Evolutionary conservation across 768 basidiomycete species (phyloP).

Genomic region (Kwoniella botswanensis): DNA sequence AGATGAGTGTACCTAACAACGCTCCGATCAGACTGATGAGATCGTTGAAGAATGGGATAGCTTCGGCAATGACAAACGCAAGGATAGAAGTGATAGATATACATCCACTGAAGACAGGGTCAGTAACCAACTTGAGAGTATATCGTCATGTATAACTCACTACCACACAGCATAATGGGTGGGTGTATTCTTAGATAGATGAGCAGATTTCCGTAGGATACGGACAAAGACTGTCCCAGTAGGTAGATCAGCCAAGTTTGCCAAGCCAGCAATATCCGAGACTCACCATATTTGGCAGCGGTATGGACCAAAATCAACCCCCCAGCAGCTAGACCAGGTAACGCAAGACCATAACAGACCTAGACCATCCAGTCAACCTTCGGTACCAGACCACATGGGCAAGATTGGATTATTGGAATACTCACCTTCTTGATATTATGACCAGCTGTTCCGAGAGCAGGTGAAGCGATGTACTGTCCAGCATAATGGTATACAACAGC

Average conservation of each 20-base stretch:
- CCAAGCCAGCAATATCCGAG: too few species aligned
- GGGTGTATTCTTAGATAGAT: slow-evolving; percentile 36
- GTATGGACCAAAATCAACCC: slow-evolving; percentile 39
- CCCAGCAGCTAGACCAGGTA: slow-evolving; percentile 40
- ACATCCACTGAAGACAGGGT: slow-evolving; percentile 29
- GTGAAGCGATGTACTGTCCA: slow-evolving; percentile 54
- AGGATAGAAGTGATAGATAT: slow-evolving; percentile 39
- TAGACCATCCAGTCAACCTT: not conserved
- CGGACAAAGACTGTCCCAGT: slow-evolving; percentile 40
- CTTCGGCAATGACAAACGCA: slow-evolving; percentile 44
- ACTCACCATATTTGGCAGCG: slow-evolving; percentile 8
- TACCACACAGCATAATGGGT: slow-evolving; percentile 45
- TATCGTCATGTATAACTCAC: slow-evolving; percentile 28
- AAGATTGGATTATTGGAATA: not conserved
- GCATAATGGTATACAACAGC: slow-evolving; percentile 52
- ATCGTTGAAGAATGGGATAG: slow-evolving; percentile 53
- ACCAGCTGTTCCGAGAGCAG: slow-evolving; percentile 55
- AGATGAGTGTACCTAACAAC: slow-evolving; percentile 45
- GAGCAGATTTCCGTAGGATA: slow-evolving; percentile 36
- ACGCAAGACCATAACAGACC: slow-evolving; percentile 46
- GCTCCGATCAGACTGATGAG: slow-evolving; percentile 48
- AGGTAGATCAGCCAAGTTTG: not conserved
- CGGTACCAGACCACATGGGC: too few species aligned
- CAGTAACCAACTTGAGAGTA: not conserved
- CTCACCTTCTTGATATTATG: slow-evolving; percentile 44